Conservation (phyloP, 495 filamentous ascomycete genomes). For the Elasticomyces elasticus region DNA sequence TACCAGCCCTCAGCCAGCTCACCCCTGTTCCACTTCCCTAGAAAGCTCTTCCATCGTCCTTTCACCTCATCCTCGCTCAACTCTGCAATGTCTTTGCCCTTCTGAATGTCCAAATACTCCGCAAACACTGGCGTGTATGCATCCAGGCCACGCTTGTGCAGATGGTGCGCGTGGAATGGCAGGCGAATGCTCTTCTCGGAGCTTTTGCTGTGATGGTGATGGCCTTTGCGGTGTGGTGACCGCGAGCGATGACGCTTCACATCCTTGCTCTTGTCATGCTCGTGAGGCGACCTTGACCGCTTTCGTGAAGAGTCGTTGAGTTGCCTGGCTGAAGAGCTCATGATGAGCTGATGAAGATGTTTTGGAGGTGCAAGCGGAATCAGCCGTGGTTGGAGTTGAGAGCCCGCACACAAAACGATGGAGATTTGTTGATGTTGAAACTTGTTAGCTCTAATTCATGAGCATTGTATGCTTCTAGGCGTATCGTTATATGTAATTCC, state of each 20-base stretch:
- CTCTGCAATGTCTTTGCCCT: slow-evolving; percentile 53
- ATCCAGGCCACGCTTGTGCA: slow-evolving; percentile 56
- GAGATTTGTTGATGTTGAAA: too few species aligned
- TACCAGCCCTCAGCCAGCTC: slow-evolving; percentile 94
- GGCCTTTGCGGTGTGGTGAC: slow-evolving; percentile 12
- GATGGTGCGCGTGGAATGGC: slow-evolving; percentile 53
- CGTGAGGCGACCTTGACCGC: slow-evolving; percentile 2
- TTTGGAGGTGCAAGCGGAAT: not conserved
- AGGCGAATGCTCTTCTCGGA: slow-evolving; percentile 30
- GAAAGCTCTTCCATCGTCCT: slow-evolving; percentile 90
- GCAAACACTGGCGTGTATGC: slow-evolving; percentile 64
- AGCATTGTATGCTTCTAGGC: too few species aligned
- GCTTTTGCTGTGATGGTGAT: not conserved
- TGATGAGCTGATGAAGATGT: not conserved
- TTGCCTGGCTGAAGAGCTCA: not conserved
- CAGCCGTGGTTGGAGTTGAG: not conserved
- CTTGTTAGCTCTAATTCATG: too few species aligned
- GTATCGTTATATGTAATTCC: too few species aligned
- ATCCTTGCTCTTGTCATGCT: not conserved
- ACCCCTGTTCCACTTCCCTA: slow-evolving; percentile 86
- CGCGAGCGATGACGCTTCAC: slow-evolving; percentile 13
- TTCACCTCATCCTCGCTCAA: slow-evolving; percentile 59
- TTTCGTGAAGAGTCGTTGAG: not conserved
- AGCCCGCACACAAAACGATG: too few species aligned
- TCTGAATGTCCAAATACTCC: slow-evolving; percentile 84